Evolutionary conservation across 495 filamentous ascomycete genomes (phyloP).

Genomic region (Daldinia caldariorum): DNA sequence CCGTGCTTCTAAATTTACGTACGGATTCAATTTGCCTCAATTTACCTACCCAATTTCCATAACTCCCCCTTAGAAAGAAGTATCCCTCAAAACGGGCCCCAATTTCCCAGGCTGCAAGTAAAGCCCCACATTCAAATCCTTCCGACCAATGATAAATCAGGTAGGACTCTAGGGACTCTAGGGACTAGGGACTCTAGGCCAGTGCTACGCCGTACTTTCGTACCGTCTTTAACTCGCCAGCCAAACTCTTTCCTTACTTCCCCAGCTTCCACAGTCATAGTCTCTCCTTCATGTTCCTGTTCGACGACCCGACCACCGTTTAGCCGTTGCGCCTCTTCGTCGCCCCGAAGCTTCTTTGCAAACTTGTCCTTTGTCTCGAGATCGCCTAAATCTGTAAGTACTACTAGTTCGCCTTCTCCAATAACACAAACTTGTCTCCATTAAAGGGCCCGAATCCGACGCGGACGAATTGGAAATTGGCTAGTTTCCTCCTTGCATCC

Average conservation of each 20-base stretch:
- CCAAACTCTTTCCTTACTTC: slow-evolving; percentile 45
- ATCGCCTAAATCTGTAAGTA: slow-evolving; percentile 40
- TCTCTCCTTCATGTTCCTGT: slow-evolving; percentile 45
- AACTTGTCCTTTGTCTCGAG: slow-evolving; percentile 30
- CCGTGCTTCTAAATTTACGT: slow-evolving; percentile 26
- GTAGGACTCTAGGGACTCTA: slow-evolving; percentile 16
- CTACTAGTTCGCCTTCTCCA: not conserved
- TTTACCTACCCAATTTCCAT: slow-evolving; percentile 8
- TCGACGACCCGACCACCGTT: slow-evolving; percentile 39
- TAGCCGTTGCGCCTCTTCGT: slow-evolving; percentile 38
- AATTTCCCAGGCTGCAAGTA: slow-evolving; percentile 51
- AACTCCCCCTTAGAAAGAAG: slow-evolving; percentile 24
- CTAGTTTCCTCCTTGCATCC: slow-evolving; percentile 42
- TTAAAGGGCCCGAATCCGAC: slow-evolving; percentile 33
- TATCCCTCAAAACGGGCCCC: slow-evolving; percentile 43
- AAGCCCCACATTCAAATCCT: slow-evolving; percentile 33
- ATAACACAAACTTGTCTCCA: slow-evolving; percentile 19
- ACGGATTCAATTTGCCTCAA: too few relatives aligned
- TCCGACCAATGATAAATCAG: slow-evolving; percentile 23
- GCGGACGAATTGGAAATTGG: slow-evolving; percentile 39
- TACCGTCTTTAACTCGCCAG: slow-evolving; percentile 38
- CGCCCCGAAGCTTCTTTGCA: slow-evolving; percentile 24
- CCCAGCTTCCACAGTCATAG: slow-evolving; percentile 42
- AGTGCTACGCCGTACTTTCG: slow-evolving; percentile 34
- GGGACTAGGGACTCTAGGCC: slow-evolving; percentile 2